Evolutionary conservation across 768 basidiomycete species (phyloP).

Genomic region (Hericium erinaceus): DNA sequence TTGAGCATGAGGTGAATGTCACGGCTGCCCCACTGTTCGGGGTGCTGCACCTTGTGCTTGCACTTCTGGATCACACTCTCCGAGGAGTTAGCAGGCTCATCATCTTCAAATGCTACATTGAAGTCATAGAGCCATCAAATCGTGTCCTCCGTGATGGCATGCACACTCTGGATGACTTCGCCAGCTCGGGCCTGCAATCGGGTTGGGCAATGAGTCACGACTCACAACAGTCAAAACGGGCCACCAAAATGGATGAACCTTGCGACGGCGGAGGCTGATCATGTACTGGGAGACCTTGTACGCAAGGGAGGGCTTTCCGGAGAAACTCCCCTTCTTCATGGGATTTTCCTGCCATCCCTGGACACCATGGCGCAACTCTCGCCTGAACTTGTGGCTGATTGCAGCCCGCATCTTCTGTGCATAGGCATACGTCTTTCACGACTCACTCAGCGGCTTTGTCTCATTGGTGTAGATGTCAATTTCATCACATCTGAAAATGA

Average conservation of each 20-base stretch:
- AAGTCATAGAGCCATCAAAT: constrained; percentile 12
- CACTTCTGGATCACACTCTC: background rate
- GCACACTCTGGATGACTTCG: constrained; percentile 17
- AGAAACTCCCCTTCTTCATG: background rate
- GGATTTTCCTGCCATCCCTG: constrained; percentile 1
- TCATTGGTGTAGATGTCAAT: constrained; percentile 10
- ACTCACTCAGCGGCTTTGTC: background rate
- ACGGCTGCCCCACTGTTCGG: constrained; percentile 12
- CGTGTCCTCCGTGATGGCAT: constrained; percentile 13
- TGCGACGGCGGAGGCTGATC: constrained; percentile 17
- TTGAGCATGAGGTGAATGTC: constrained; percentile 16
- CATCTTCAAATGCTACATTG: background rate
- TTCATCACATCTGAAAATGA: constrained; percentile 10
- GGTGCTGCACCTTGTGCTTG: background rate
- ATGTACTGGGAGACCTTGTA: constrained; percentile 16
- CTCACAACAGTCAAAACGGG: too few species aligned
- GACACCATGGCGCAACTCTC: constrained; percentile 6
- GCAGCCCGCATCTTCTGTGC: constrained; percentile 20
- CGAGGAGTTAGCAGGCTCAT: background rate
- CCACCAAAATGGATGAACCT: constrained; percentile 8
- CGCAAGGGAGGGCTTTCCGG: constrained; percentile 17
- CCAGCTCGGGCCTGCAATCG: constrained; percentile 1
- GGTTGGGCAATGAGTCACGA: too few species aligned
- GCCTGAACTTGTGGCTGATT: constrained; percentile 15
- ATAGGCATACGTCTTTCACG: background rate